phyloP scores from a whole-genome alignment of 352 stramenopile species.

The Globisporangium recalcitrans region DNA sequence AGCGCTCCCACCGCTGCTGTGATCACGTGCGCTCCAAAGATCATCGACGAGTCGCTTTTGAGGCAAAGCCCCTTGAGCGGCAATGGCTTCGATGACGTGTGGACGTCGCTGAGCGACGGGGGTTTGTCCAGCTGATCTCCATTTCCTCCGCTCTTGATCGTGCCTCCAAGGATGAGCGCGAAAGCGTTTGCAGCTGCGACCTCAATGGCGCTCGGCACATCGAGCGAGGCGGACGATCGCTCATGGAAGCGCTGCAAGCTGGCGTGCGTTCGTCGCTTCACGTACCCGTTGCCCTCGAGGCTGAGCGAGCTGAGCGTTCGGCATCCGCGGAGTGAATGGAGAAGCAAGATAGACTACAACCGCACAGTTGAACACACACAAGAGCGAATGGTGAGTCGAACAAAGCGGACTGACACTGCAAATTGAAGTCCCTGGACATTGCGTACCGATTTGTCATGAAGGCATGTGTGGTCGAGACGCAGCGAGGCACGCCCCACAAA shows the following conservation, averaged over 20 bases:
- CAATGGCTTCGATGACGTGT: conserved; percentile 22
- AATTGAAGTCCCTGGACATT: too few species aligned
- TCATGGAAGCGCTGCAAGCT: conserved; percentile 16
- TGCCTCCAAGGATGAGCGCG: conserved; percentile 32
- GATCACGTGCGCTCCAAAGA: conserved; percentile 55
- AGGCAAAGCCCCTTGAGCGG: conserved; percentile 55
- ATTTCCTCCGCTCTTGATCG: not conserved
- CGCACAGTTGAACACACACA: not conserved
- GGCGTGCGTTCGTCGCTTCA: conserved; percentile 25
- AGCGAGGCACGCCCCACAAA: conserved; percentile 36
- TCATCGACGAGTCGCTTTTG: conserved; percentile 35
- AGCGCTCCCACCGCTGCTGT: conserved; percentile 43
- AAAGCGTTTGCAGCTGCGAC: conserved; percentile 37
- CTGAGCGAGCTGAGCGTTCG: conserved; percentile 51
- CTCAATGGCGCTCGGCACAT: conserved; percentile 26
- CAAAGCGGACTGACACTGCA: too few species aligned
- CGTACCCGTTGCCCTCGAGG: conserved; percentile 64
- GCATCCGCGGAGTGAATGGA: conserved; percentile 53
- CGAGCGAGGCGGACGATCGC: conserved; percentile 1
- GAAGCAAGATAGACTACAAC: conserved; percentile 50
- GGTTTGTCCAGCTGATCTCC: not conserved
- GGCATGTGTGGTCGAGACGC: conserved; percentile 43
- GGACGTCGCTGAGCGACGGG: not conserved
- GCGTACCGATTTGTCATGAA: conserved; percentile 60
- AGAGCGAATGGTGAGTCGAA: not conserved